Conservation (phyloP, 2,329 filamentous ascomycete species). For the Purpureocillium takamizusanense region DNA sequence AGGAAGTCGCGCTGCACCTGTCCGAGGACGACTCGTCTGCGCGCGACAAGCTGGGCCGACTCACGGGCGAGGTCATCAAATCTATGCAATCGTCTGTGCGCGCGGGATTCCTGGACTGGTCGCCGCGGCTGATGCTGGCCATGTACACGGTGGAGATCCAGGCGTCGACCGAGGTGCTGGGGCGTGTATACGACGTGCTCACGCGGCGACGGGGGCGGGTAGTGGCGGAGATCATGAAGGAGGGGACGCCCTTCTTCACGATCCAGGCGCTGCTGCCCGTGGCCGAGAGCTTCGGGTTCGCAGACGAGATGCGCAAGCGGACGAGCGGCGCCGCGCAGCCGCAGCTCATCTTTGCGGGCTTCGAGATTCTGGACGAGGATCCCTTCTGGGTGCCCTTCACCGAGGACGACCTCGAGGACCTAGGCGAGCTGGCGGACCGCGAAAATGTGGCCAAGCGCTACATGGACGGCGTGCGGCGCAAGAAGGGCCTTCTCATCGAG, state of each 20-base stretch:
- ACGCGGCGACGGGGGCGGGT: constrained; percentile 86
- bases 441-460: constrained; percentile 96
- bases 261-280: constrained; percentile 83
- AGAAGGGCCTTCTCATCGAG: constrained; percentile 83
- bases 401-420: constrained; percentile 91
- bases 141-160: constrained; percentile 99
- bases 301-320: constrained; percentile 91
- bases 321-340: constrained; percentile 86
- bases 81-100: constrained; percentile 77
- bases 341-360: constrained; percentile 88
- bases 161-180: constrained; percentile 89
- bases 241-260: constrained; percentile 93
- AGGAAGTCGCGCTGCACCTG: constrained; percentile 60
- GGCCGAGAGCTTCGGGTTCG: constrained; percentile 91
- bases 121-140: constrained; percentile 83
- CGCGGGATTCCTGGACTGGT: constrained; percentile 89
- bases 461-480: constrained; percentile 77
- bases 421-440: constrained; percentile 84
- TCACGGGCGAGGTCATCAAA: constrained; percentile 91
- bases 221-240: constrained; percentile 82
- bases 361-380: constrained; percentile 88
- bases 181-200: constrained; percentile 95
- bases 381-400: constrained; percentile 97
- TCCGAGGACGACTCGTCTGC: constrained; percentile 46
- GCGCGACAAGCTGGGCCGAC: constrained; percentile 60